Conservation (phyloP, 139 green algal genomes). For the Haematococcus lacustris region DNA sequence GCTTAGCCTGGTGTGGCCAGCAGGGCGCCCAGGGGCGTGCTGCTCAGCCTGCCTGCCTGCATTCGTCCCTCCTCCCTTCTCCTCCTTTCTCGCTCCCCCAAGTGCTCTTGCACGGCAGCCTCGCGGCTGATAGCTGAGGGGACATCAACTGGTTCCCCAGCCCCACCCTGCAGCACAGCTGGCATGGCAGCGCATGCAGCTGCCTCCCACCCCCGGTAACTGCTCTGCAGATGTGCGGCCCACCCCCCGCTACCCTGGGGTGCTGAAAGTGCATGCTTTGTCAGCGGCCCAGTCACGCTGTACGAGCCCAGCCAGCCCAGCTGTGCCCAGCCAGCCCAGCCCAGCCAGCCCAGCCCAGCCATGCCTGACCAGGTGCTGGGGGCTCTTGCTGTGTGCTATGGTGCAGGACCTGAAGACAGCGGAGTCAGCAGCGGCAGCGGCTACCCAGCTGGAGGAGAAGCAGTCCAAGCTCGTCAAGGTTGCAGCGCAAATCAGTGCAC, state of each 20-base stretch:
- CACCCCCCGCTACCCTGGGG: too few relatives aligned
- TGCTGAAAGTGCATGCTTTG: background rate
- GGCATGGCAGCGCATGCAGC: too few relatives aligned
- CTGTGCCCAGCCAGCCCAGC: background rate
- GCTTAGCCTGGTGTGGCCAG: background rate
- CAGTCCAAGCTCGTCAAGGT: slow-evolving; percentile 11
- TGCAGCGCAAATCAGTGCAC: slow-evolving; percentile 6
- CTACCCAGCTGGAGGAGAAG: slow-evolving; percentile 20
- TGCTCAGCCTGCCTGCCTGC: background rate
- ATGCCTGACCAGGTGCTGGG: background rate
- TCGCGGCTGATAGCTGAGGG: too few relatives aligned
- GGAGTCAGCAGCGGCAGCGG: background rate
- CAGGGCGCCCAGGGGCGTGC: background rate
- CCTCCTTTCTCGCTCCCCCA: background rate
- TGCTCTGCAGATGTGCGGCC: too few relatives aligned
- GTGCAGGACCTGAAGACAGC: slow-evolving; percentile 6
- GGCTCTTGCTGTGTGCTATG: background rate
- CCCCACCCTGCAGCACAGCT: too few relatives aligned
- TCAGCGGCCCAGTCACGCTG: background rate
- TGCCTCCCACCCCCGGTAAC: too few relatives aligned
- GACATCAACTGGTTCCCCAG: too few relatives aligned
- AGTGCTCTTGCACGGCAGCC: too few relatives aligned
- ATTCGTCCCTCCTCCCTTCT: background rate
- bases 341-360: background rate
- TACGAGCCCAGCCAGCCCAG: background rate